Evolutionary conservation across 768 basidiomycete genomes (phyloP).

Genomic region (Suillus subalutaceus): DNA sequence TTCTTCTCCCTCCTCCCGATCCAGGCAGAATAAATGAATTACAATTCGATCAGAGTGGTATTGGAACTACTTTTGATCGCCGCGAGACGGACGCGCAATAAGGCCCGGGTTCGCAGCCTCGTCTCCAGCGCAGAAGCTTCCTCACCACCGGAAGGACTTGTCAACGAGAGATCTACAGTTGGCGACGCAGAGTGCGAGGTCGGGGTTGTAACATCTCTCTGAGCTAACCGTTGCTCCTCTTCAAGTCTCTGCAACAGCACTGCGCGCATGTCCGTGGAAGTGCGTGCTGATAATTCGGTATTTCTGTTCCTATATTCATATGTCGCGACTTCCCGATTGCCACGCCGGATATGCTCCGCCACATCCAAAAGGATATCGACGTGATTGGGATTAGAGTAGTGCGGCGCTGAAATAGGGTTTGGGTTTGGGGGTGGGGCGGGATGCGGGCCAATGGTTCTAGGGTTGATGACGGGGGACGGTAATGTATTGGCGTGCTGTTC

Average conservation of each 20-base stretch:
- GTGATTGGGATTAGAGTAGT: constrained; percentile 5
- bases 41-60: background rate
- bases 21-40: constrained; percentile 1
- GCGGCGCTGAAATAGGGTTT: constrained; percentile 1
- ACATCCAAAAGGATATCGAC: background rate
- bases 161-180: background rate
- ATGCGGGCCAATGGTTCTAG: constrained; percentile 4
- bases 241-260: constrained; percentile 46
- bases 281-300: background rate
- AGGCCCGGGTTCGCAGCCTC: constrained; percentile 50
- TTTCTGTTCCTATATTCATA: background rate
- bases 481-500: constrained; percentile 3
- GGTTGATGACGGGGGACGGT: constrained; percentile 1
- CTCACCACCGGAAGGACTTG: constrained; percentile 18
- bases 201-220: constrained; percentile 11
- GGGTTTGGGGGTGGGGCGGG: background rate
- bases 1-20: background rate
- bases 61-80: constrained; percentile 39
- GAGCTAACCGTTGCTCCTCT: constrained; percentile 42
- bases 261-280: constrained; percentile 31
- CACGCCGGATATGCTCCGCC: constrained; percentile 7
- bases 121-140: constrained; percentile 41
- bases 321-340: constrained; percentile 8
- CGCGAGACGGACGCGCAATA: constrained; percentile 49
- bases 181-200: constrained; percentile 9